phyloP scores from a whole-genome alignment of 2,329 filamentous ascomycete genomes.

The Cordyceps cicadae region DNA sequence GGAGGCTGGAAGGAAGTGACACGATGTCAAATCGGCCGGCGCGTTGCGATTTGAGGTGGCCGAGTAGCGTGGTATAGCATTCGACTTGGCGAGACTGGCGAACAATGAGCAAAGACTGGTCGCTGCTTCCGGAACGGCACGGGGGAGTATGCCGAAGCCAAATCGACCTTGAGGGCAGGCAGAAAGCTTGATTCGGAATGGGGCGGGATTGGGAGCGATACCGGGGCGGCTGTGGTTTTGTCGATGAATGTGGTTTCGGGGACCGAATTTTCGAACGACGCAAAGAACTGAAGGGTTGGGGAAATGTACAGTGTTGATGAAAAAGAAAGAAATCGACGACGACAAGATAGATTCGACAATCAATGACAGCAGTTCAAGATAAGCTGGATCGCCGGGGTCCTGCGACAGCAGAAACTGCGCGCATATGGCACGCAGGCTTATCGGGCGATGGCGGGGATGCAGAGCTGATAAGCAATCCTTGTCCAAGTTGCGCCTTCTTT shows the following conservation, averaged over 20 bases:
- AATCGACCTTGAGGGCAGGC: conserved; percentile 5
- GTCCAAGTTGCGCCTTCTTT: background rate
- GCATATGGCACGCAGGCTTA: conserved; percentile 1
- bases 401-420: background rate
- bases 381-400: background rate
- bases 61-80: background rate
- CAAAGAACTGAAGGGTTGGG: background rate
- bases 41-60: background rate
- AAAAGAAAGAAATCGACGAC: background rate
- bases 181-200: conserved; percentile 2
- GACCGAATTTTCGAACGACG: background rate
- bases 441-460: conserved; percentile 10
- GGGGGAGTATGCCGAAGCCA: background rate
- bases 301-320: background rate
- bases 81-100: background rate
- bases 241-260: background rate
- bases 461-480: conserved; percentile 10
- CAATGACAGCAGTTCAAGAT: background rate
- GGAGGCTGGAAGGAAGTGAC: background rate
- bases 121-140: conserved; percentile 2
- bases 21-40: background rate
- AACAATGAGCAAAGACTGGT: background rate
- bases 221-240: background rate
- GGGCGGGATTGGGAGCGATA: conserved; percentile 6
- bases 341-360: background rate